A percentile compares a stretch with the other conserved stretches of the same genome.
These are phyloP conservation scores for Abrus pulchellus DNA, from an alignment of 306 rosid species.

Conservation along the genomic window DNA sequence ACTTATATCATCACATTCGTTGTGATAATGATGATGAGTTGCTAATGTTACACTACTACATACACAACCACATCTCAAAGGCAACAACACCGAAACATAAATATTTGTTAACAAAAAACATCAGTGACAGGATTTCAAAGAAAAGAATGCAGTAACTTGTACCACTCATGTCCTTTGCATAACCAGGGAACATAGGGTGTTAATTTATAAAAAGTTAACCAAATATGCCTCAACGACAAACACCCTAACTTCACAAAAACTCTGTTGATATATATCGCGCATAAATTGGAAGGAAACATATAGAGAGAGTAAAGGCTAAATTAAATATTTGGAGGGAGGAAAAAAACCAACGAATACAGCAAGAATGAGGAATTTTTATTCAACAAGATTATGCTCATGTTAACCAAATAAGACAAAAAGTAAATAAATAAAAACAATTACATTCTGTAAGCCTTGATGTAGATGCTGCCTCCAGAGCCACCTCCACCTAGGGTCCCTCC, in stretches of 20 bases:
- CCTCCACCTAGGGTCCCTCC: slow-evolving; percentile 95
- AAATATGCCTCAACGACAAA: not conserved
- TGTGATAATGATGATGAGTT: slow-evolving; percentile 3
- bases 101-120: not conserved
- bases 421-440: slow-evolving; percentile 46
- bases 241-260: slow-evolving; percentile 34
- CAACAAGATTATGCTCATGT: slow-evolving; percentile 9
- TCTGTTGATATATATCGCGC: slow-evolving; percentile 4
- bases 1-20: not conserved
- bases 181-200: slow-evolving; percentile 4
- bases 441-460: slow-evolving; percentile 90
- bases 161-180: slow-evolving; percentile 22
- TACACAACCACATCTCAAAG: slow-evolving; percentile 29
- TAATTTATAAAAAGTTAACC: slow-evolving; percentile 6
- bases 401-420: slow-evolving; percentile 30
- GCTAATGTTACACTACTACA: not conserved
- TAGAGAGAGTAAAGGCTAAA: not conserved
- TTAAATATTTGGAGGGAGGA: not conserved
- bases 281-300: slow-evolving; percentile 28
- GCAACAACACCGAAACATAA: slow-evolving; percentile 14
- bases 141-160: not conserved
- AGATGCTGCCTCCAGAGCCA: slow-evolving; percentile 98
- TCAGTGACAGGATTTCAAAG: not conserved
- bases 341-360: not conserved
- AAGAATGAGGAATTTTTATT: slow-evolving; percentile 17